Evolutionary conservation across 106 monocot genomes (phyloP).

Genomic region (Triglochin maritima): DNA sequence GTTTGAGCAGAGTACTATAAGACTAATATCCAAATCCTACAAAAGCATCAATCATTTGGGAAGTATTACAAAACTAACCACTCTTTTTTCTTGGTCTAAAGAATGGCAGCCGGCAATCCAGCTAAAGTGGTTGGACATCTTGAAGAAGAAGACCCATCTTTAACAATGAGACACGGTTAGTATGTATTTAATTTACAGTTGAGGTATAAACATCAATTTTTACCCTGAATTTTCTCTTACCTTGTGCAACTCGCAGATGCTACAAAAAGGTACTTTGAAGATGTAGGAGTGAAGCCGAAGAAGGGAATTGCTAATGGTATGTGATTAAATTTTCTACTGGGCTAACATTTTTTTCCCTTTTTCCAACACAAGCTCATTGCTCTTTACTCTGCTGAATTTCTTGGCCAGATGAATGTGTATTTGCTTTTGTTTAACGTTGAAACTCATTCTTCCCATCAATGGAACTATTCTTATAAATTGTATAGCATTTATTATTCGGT

Average conservation of each 20-base stretch:
- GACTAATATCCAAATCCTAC: too few species aligned
- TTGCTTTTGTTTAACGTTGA: too few species aligned
- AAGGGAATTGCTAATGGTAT: slow-evolving; percentile 32
- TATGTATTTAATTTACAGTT: slow-evolving; percentile 2
- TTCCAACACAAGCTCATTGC: too few species aligned
- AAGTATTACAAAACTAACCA: too few species aligned
- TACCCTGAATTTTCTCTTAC: slow-evolving; percentile 7
- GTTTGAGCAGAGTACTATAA: too few species aligned
- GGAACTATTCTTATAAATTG: too few species aligned
- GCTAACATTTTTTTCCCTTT: too few species aligned
- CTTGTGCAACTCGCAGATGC: slow-evolving; percentile 33
- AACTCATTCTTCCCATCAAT: too few species aligned
- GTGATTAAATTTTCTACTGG: not conserved
- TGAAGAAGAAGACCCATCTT: slow-evolving; percentile 64
- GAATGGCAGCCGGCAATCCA: slow-evolving; percentile 75
- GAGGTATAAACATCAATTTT: not conserved
- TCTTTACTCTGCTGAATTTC: too few species aligned
- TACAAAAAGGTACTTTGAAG: slow-evolving; percentile 53
- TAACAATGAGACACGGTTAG: slow-evolving; percentile 81
- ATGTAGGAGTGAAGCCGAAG: slow-evolving; percentile 20
- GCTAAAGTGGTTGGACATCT: slow-evolving; percentile 51
- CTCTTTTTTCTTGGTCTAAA: slow-evolving; percentile 17
- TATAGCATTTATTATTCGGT: too few species aligned
- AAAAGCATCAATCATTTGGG: too few species aligned
- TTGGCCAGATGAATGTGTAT: too few species aligned